Percentiles rank a stretch among this genome's conserved stretches.
Evolutionary conservation across 1,284 basidiomycete genomes (phyloP).

Genomic region (Farysia itapuensis): DNA sequence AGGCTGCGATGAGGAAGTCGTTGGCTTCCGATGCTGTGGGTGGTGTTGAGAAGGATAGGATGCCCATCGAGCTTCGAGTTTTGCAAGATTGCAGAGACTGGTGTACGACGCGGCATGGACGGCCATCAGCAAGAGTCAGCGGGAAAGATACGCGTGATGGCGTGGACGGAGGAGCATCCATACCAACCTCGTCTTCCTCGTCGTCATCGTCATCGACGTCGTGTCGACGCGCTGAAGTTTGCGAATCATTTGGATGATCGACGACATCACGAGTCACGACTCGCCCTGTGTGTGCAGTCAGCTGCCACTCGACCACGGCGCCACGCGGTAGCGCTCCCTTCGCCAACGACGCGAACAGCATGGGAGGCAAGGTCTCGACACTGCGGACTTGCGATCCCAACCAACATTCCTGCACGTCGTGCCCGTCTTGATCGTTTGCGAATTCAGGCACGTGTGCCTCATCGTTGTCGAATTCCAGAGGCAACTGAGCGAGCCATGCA

Average conservation of each 20-base stretch:
- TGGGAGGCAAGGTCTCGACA: constrained; percentile 11
- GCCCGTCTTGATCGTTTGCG: constrained; percentile 1
- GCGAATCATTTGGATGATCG: neutral
- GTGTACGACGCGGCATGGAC: constrained; percentile 4
- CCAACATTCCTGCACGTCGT: constrained; percentile 9
- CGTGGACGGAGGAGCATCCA: constrained; percentile 4
- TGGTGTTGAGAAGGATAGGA: constrained; percentile 7
- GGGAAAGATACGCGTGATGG: neutral
- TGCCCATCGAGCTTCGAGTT: constrained; percentile 10
- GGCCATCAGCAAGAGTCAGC: neutral
- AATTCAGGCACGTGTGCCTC: neutral
- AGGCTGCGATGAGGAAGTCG: neutral
- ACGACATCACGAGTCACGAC: constrained; percentile 2
- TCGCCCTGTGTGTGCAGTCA: constrained; percentile 50
- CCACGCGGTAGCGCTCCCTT: constrained; percentile 28
- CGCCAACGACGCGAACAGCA: constrained; percentile 37
- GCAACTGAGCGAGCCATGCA: constrained; percentile 10
- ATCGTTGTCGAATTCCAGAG: neutral
- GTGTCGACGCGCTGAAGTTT: neutral
- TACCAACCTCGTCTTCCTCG: constrained; percentile 27
- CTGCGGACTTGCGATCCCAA: constrained; percentile 1
- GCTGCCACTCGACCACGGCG: constrained; percentile 54
- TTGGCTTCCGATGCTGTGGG: neutral
- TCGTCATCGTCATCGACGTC: constrained; percentile 13
- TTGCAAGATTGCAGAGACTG: constrained; percentile 5